phyloP scores from a whole-genome alignment of 1,139 yeast species.

The Scheffersomyces cryptocercus region DNA sequence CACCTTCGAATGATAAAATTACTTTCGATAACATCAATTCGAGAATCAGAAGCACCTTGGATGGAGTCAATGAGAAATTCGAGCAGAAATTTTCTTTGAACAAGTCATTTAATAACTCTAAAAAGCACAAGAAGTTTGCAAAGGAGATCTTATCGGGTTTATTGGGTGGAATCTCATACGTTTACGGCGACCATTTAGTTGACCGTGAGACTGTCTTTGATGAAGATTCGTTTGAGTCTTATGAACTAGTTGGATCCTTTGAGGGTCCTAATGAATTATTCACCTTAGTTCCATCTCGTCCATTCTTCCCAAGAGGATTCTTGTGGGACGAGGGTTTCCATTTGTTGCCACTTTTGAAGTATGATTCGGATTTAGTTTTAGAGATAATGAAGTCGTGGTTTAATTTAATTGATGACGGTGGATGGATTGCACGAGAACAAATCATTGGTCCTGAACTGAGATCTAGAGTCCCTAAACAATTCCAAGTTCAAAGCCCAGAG shows the following conservation, averaged over 20 bases:
- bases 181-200: conserved; percentile 83
- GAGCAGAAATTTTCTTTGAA: conserved; percentile 51
- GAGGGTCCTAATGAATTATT: conserved; percentile 77
- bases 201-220: conserved; percentile 71
- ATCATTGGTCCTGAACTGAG: conserved; percentile 92
- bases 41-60: conserved; percentile 37
- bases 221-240: conserved; percentile 62
- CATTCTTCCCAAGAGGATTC: conserved; percentile 95
- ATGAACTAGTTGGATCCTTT: conserved; percentile 48
- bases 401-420: conserved; percentile 77
- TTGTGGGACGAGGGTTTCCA: conserved; percentile 99
- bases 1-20: conserved; percentile 43
- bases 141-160: conserved; percentile 78
- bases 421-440: conserved; percentile 97
- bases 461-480: conserved; percentile 83
- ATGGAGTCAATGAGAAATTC: conserved; percentile 58
- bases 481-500: conserved; percentile 80
- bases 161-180: conserved; percentile 87
- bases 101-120: conserved; percentile 52
- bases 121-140: conserved; percentile 59
- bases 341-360: conserved; percentile 75
- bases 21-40: conserved; percentile 40
- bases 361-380: conserved; percentile 80
- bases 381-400: conserved; percentile 91
- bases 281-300: conserved; percentile 87